These are phyloP conservation scores for Claviceps citrina DNA, from an alignment of 2,329 filamentous ascomycete species.

Conservation along the genomic window DNA sequence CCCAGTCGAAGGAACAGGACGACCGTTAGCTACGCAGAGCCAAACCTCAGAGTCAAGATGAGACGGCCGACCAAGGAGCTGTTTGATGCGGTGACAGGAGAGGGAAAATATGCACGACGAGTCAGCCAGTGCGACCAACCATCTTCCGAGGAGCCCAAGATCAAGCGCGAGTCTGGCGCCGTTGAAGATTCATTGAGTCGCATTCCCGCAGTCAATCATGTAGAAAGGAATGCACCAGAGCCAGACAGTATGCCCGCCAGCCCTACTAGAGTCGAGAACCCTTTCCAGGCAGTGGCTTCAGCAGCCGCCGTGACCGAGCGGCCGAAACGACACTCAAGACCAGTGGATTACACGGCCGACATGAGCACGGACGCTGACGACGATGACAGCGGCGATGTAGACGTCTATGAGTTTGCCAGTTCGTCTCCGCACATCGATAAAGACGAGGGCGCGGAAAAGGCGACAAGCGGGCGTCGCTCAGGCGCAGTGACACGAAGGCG, in stretches of 20 bases:
- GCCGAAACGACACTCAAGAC: constrained; percentile 24
- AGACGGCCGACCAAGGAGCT: constrained; percentile 62
- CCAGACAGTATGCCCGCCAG: constrained; percentile 19
- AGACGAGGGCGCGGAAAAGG: constrained; percentile 14
- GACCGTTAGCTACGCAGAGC: constrained; percentile 67
- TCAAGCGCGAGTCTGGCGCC: constrained; percentile 20
- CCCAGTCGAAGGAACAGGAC: constrained; percentile 51
- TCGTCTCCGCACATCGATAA: constrained; percentile 27
- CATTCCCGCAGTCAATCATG: constrained; percentile 8
- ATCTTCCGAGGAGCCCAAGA: constrained; percentile 12
- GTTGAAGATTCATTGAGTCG: constrained; percentile 19
- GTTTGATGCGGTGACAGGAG: constrained; percentile 56
- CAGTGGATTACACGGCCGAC: constrained; percentile 3
- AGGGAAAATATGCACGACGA: constrained; percentile 36
- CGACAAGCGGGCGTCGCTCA: constrained; percentile 17
- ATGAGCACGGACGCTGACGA: constrained; percentile 2
- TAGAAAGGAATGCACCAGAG: constrained; percentile 6
- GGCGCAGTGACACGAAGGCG: constrained; percentile 22
- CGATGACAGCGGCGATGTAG: constrained; percentile 17
- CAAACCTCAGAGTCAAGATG: constrained; percentile 72
- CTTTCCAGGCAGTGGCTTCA: constrained; percentile 15
- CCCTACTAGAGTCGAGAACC: constrained; percentile 27
- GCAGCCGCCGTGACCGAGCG: constrained; percentile 21
- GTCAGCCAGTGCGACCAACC: constrained; percentile 21
- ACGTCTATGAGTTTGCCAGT: constrained; percentile 40